Conservation (phyloP, 1,139 yeast genomes). For the Starmera stellimalicola region DNA sequence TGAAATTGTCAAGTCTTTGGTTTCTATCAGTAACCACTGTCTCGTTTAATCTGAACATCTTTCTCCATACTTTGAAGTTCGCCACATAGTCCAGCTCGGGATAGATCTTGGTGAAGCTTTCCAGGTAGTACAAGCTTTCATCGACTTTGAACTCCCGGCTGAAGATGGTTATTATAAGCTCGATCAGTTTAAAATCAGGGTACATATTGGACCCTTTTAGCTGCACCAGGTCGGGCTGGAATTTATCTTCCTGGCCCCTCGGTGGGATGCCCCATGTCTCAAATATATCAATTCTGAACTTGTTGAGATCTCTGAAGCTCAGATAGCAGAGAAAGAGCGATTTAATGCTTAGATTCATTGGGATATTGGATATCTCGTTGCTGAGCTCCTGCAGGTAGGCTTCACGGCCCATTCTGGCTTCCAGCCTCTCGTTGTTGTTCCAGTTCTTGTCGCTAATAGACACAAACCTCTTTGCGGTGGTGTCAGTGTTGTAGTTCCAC, state of each 20-base stretch:
- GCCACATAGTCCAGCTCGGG: constrained; percentile 4
- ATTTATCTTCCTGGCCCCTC: background rate
- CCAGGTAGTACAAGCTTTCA: constrained; percentile 9
- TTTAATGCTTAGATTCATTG: background rate
- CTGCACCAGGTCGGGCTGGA: background rate
- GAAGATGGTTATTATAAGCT: constrained; percentile 9
- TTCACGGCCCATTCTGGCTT: background rate
- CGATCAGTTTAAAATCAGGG: constrained; percentile 11
- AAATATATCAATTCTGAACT: background rate
- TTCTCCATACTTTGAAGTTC: constrained; percentile 2
- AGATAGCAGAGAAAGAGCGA: background rate
- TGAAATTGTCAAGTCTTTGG: background rate
- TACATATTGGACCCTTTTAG: constrained; percentile 9
- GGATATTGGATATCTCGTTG: background rate
- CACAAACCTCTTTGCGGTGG: background rate
- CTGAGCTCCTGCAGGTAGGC: background rate
- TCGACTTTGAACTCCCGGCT: constrained; percentile 6
- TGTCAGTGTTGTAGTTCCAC: constrained; percentile 1
- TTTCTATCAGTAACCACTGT: background rate
- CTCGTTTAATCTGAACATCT: constrained; percentile 3
- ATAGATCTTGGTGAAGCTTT: constrained; percentile 10
- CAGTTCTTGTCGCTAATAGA: background rate
- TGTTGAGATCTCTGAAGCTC: background rate
- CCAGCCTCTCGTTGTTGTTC: background rate
- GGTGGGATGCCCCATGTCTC: background rate